Conservation (phyloP, 2,329 filamentous ascomycete genomes). For the Verticillium zaregamsianum region DNA sequence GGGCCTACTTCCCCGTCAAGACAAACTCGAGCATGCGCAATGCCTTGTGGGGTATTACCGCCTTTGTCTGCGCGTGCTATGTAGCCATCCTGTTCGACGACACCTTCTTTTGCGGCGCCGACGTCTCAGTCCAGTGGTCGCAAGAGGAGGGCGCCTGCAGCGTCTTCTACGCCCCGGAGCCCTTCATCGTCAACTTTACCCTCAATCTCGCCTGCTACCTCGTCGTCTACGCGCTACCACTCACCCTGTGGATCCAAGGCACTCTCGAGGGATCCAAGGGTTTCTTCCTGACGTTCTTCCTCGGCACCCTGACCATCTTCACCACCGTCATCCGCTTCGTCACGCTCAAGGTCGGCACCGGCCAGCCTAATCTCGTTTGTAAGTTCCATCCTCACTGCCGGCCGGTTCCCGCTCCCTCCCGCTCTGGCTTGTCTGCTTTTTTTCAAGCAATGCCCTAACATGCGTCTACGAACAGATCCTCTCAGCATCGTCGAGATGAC, state of each 20-base stretch:
- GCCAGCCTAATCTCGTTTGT: slow-evolving; percentile 21
- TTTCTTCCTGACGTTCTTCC: slow-evolving; percentile 17
- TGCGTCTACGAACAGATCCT: slow-evolving; percentile 7
- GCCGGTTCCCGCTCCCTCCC: too few species aligned
- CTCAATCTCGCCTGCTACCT: slow-evolving; percentile 28
- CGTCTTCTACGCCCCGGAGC: slow-evolving; percentile 26
- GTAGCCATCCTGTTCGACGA: slow-evolving; percentile 26
- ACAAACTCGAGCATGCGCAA: slow-evolving; percentile 21
- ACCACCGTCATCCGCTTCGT: slow-evolving; percentile 19
- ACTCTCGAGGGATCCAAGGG: slow-evolving; percentile 15
- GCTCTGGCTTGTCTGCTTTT: accelerated
- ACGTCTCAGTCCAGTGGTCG: slow-evolving; percentile 29
- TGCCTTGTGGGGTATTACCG: slow-evolving; percentile 23
- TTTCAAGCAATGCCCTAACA: neutral
- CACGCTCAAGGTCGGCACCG: slow-evolving; percentile 17
- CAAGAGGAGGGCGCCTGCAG: slow-evolving; percentile 30
- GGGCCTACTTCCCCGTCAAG: slow-evolving; percentile 24
- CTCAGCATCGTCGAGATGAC: slow-evolving; percentile 18
- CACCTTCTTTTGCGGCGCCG: slow-evolving; percentile 28
- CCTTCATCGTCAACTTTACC: slow-evolving; percentile 29
- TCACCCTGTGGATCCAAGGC: slow-evolving; percentile 22
- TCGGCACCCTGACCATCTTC: slow-evolving; percentile 19
- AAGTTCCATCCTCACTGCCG: slow-evolving; percentile 4
- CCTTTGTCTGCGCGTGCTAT: slow-evolving; percentile 25
- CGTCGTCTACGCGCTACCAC: slow-evolving; percentile 25